Evolutionary conservation across 73 alveolate species (phyloP).

Genomic region (Urostyla sp.): DNA sequence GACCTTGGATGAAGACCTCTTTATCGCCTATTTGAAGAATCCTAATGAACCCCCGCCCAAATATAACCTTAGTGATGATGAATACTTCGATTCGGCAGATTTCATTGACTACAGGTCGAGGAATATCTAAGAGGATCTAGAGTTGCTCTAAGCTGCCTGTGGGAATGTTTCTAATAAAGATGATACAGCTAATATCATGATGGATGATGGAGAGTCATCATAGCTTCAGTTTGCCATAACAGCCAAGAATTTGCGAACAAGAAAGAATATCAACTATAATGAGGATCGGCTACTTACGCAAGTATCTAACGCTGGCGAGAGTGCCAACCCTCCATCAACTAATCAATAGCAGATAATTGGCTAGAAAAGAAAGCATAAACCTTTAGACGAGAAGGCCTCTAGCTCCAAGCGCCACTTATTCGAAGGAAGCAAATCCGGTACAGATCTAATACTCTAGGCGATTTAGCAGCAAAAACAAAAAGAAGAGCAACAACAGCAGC

Average conservation of each 20-base stretch:
- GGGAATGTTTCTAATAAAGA: too few species aligned
- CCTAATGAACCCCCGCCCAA: too few species aligned
- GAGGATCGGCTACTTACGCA: slow-evolving; percentile 8
- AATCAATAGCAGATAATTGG: background rate
- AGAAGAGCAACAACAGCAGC: background rate
- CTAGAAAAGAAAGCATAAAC: background rate
- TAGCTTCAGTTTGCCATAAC: too few species aligned
- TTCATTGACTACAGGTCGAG: background rate
- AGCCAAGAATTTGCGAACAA: slow-evolving; percentile 13
- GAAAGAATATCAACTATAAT: slow-evolving; percentile 41
- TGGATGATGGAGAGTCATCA: too few species aligned
- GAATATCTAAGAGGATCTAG: too few species aligned
- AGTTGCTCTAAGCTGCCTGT: too few species aligned
- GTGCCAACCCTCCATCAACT: background rate
- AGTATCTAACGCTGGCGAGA: slow-evolving; percentile 1
- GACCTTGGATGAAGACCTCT: slow-evolving; percentile 63
- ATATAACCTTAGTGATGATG: background rate
- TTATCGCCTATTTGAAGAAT: too few species aligned
- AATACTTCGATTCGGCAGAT: background rate
- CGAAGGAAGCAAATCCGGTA: slow-evolving; percentile 1
- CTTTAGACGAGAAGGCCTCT: background rate
- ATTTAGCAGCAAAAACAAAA: slow-evolving; percentile 1
- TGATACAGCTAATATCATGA: too few species aligned
- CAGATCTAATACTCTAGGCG: background rate
- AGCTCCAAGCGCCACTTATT: background rate